These are phyloP conservation scores for Arachis stenosperma DNA, from an alignment of 306 rosid species.

Conservation along the genomic window DNA sequence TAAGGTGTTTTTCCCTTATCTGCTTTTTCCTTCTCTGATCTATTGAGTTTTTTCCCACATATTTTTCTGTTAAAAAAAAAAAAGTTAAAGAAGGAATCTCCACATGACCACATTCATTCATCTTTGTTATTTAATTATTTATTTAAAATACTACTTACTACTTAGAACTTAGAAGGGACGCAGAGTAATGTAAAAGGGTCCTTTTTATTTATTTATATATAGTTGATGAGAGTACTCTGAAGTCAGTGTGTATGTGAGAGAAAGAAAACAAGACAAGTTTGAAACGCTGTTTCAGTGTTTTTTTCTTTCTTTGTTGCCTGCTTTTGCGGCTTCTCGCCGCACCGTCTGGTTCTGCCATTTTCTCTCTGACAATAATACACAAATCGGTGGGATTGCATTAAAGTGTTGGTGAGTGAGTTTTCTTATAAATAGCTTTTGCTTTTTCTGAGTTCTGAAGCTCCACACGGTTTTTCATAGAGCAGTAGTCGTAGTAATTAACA, in stretches of 20 bases:
- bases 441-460: conserved; percentile 23
- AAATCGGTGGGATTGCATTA: conserved; percentile 57
- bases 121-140: not conserved
- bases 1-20: not conserved
- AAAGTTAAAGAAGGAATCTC: too few species aligned
- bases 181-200: conserved; percentile 47
- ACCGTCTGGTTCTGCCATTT: conserved; percentile 48
- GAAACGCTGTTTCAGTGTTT: conserved; percentile 2
- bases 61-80: not conserved
- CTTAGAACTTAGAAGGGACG: conserved; percentile 16
- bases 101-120: not conserved
- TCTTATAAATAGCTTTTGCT: conserved; percentile 21
- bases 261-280: not conserved
- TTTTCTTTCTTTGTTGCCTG: conserved; percentile 35
- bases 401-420: conserved; percentile 20
- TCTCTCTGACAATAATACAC: conserved; percentile 52
- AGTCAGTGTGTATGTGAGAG: conserved; percentile 1
- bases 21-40: conserved; percentile 21
- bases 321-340: conserved; percentile 79
- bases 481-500: too few species aligned
- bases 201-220: not conserved
- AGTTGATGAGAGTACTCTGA: conserved; percentile 10
- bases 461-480: not conserved
- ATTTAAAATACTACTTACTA: not conserved
- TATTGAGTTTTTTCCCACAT: not conserved